A percentile compares a stretch with the other conserved stretches of the same genome.
Evolutionary conservation across 2,329 filamentous ascomycete genomes (phyloP).

Genomic region (Diplodia corticola): DNA sequence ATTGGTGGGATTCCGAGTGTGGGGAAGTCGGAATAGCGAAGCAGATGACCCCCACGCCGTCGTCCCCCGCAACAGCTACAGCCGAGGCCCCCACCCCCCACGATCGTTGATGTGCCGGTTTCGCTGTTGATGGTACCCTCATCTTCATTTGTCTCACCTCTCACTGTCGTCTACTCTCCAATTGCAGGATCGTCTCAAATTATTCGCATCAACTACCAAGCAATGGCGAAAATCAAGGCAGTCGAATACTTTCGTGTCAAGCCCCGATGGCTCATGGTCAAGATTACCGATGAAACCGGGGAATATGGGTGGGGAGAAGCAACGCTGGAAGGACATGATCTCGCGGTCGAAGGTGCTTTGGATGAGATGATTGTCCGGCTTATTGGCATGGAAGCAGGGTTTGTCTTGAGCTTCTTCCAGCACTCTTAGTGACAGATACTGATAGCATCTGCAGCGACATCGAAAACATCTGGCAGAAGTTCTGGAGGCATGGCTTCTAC

Average conservation of each 20-base stretch:
- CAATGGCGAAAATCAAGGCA: slow-evolving; percentile 63
- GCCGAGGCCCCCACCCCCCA: not conserved
- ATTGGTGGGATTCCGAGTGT: not conserved
- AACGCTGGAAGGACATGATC: slow-evolving; percentile 70
- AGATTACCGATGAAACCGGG: slow-evolving; percentile 67
- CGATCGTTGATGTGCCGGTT: not conserved
- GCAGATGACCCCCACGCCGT: not conserved
- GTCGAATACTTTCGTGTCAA: slow-evolving; percentile 75
- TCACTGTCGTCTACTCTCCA: not conserved
- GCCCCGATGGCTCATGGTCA: slow-evolving; percentile 76
- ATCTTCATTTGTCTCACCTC: no score
- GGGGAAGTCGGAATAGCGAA: not conserved
- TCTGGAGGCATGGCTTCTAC: slow-evolving; percentile 70
- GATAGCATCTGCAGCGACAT: slow-evolving; percentile 65
- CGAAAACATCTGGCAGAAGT: slow-evolving; percentile 76
- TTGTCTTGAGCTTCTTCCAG: slow-evolving; percentile 39
- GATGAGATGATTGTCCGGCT: slow-evolving; percentile 65
- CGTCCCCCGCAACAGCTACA: not conserved
- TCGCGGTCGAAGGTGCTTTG: slow-evolving; percentile 72
- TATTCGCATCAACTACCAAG: not conserved
- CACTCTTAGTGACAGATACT: not conserved
- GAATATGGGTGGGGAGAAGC: slow-evolving; percentile 72
- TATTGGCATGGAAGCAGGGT: slow-evolving; percentile 69
- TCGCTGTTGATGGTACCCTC: not conserved
- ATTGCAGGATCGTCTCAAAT: not conserved